These are phyloP conservation scores for Astrocystis sublimbata DNA, from an alignment of 495 filamentous ascomycete species.

Conservation along the genomic window DNA sequence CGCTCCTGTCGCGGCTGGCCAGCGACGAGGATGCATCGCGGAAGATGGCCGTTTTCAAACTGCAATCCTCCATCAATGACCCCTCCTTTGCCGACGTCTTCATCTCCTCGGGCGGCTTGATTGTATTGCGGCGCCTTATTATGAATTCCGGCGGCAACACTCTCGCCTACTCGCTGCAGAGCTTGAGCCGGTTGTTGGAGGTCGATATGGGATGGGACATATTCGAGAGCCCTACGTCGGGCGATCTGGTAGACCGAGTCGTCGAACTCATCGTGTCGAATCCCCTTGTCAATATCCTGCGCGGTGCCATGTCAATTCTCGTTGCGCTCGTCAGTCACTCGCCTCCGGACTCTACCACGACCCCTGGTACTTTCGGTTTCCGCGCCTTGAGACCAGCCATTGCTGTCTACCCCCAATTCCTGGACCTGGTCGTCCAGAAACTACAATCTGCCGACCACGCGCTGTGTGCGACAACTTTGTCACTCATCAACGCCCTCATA, in stretches of 20 bases:
- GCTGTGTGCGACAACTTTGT: conserved; percentile 91
- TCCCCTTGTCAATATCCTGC: conserved; percentile 93
- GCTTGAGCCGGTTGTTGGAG: conserved; percentile 81
- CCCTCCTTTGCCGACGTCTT: conserved; percentile 96
- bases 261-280: conserved; percentile 95
- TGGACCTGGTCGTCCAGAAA: conserved; percentile 88
- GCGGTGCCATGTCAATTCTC: conserved; percentile 94
- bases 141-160: conserved; percentile 89
- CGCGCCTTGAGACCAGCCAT: conserved; percentile 91
- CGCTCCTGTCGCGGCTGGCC: conserved; percentile 55
- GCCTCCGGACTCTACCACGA: conserved; percentile 38
- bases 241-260: conserved; percentile 65
- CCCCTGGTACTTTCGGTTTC: conserved; percentile 70
- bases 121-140: conserved; percentile 75
- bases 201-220: conserved; percentile 98
- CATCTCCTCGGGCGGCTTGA: conserved; percentile 82
- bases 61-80: conserved; percentile 91
- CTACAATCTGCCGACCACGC: conserved; percentile 93
- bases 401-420: conserved; percentile 84
- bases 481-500: conserved; percentile 93
- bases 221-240: conserved; percentile 51
- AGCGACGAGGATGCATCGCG: conserved; percentile 80
- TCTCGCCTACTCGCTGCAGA: conserved; percentile 89
- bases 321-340: conserved; percentile 90
- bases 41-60: conserved; percentile 99